phyloP scores from a whole-genome alignment of 2,329 filamentous ascomycete species.

The Polychaeton citri region DNA sequence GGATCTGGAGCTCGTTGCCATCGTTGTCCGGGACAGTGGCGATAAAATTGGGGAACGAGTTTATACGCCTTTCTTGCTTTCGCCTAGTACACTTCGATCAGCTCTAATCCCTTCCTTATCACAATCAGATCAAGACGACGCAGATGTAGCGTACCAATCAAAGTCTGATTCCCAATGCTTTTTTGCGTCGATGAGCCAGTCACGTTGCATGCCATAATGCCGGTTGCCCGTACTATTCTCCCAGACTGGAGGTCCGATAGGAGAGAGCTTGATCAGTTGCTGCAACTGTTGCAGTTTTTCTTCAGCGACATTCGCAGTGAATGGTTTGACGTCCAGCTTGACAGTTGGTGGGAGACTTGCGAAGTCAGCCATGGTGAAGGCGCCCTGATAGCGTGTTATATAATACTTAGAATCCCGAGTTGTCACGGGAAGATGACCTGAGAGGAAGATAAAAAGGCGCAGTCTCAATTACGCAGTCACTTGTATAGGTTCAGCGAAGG shows the following conservation, averaged over 20 bases:
- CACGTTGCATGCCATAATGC: slow-evolving; percentile 31
- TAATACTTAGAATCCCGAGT: too few species aligned
- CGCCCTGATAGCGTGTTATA: too few species aligned
- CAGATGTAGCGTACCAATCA: slow-evolving; percentile 17
- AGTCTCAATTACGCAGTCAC: too few species aligned
- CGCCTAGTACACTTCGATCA: slow-evolving; percentile 7
- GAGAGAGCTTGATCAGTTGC: slow-evolving; percentile 34
- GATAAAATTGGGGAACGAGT: slow-evolving; percentile 39
- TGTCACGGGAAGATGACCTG: neutral
- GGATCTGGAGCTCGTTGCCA: slow-evolving; percentile 27
- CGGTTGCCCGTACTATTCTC: slow-evolving; percentile 31
- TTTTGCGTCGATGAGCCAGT: slow-evolving; percentile 32
- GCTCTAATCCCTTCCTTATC: neutral
- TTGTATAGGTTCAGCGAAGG: too few species aligned
- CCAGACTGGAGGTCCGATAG: slow-evolving; percentile 35
- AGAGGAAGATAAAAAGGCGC: too few species aligned
- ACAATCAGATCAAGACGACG: neutral
- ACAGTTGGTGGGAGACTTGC: slow-evolving; percentile 22
- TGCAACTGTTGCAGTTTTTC: slow-evolving; percentile 33
- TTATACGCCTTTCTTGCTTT: slow-evolving; percentile 30
- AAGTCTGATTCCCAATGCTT: slow-evolving; percentile 21
- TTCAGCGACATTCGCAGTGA: slow-evolving; percentile 30
- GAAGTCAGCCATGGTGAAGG: slow-evolving; percentile 10
- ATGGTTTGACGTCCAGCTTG: slow-evolving; percentile 26
- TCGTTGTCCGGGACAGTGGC: slow-evolving; percentile 27